Percentiles rank a stretch among this genome's conserved stretches.
These are phyloP conservation scores for Colletotrichum theobromicola DNA, from an alignment of 2,329 filamentous ascomycete genomes.

Conservation along the genomic window DNA sequence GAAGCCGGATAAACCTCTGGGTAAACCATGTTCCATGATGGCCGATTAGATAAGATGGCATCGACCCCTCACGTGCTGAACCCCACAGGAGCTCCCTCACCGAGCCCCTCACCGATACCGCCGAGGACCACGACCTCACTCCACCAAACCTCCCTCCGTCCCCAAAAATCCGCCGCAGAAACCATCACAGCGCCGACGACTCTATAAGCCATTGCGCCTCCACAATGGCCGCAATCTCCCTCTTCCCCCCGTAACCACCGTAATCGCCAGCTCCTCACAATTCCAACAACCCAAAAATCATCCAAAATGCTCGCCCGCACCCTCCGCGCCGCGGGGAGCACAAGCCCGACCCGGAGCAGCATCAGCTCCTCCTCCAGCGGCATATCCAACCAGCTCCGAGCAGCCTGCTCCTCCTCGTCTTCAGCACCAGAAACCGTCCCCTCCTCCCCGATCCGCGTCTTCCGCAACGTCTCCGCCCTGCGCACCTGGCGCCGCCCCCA, in stretches of 20 bases:
- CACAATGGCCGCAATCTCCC: conserved; percentile 33
- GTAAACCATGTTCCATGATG: neutral
- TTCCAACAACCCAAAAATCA: neutral
- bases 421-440: conserved; percentile 52
- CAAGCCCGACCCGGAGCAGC: neutral
- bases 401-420: conserved; percentile 25
- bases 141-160: conserved; percentile 24
- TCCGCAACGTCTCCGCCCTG: conserved; percentile 76
- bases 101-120: conserved; percentile 18
- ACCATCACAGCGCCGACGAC: conserved; percentile 44
- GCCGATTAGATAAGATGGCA: neutral
- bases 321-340: conserved; percentile 19
- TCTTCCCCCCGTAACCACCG: conserved; percentile 9
- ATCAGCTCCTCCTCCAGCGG: no score
- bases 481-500: conserved; percentile 73
- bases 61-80: neutral
- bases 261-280: neutral
- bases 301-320: conserved; percentile 19
- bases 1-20: neutral
- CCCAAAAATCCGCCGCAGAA: conserved; percentile 55
- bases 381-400: conserved; percentile 15
- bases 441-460: conserved; percentile 68
- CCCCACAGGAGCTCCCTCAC: conserved; percentile 15
- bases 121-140: neutral
- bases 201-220: conserved; percentile 31